Evolutionary conservation across 192 early-diverging fungal genomes (phyloP).

Genomic region (Kickxella alabastrina): DNA sequence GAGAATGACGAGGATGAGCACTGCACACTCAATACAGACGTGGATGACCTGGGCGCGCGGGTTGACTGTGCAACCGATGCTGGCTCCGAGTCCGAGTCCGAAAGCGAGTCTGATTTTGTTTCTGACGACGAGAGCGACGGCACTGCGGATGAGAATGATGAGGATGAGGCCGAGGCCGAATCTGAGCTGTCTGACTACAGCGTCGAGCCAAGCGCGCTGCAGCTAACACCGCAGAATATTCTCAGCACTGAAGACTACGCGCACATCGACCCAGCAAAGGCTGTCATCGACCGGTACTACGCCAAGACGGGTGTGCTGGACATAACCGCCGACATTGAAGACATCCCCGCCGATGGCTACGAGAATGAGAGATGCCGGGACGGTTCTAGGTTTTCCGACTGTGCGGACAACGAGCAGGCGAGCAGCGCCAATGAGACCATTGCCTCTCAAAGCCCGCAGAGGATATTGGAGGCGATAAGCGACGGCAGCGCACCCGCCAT

Average conservation of each 20-base stretch:
- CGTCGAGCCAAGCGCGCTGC: slow-evolving; percentile 3
- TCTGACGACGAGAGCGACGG: neutral
- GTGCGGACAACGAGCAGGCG: neutral
- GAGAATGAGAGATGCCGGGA: no score
- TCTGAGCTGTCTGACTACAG: neutral
- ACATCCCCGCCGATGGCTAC: slow-evolving; percentile 13
- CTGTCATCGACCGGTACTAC: slow-evolving; percentile 45
- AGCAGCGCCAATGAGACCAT: neutral
- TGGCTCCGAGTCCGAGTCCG: slow-evolving; percentile 14
- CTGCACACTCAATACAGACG: neutral
- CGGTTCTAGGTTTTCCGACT: no score
- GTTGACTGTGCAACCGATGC: slow-evolving; percentile 12
- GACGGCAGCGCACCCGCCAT: neutral
- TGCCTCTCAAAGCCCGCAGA: slow-evolving; percentile 2
- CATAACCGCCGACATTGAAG: slow-evolving; percentile 43
- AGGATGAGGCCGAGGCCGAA: neutral
- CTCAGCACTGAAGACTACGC: slow-evolving; percentile 9
- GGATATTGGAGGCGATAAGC: slow-evolving; percentile 11
- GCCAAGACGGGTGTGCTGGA: slow-evolving; percentile 22
- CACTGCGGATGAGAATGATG: neutral
- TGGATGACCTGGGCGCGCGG: no score
- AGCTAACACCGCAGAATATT: neutral
- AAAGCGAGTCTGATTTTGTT: neutral
- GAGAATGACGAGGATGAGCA: neutral
- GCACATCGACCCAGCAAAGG: slow-evolving; percentile 25